A percentile compares a stretch with the other conserved stretches of the same genome.
Conservation (phyloP, 306 rosid species). For the Castanea sativa region DNA sequence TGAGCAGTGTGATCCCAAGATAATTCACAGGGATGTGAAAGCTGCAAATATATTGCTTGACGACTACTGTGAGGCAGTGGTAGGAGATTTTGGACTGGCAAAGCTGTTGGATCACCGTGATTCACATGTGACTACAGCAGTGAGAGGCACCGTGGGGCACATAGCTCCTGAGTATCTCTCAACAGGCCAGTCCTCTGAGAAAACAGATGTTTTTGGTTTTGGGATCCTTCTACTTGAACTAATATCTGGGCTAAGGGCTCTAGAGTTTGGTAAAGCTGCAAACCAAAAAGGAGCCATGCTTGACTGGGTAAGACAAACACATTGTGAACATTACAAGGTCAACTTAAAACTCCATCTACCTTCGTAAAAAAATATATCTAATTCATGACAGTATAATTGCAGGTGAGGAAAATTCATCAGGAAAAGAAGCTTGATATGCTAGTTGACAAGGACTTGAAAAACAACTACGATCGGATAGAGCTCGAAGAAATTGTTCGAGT, state of each 20-base stretch:
- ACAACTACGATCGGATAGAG: slow-evolving; percentile 70
- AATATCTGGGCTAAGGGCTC: slow-evolving; percentile 86
- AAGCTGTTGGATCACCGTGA: slow-evolving; percentile 87
- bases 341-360: not conserved
- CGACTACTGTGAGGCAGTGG: slow-evolving; percentile 88
- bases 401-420: slow-evolving; percentile 87
- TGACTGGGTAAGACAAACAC: slow-evolving; percentile 71
- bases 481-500: slow-evolving; percentile 88
- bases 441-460: slow-evolving; percentile 75
- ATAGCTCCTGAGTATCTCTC: slow-evolving; percentile 98
- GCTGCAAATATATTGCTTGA: slow-evolving; percentile 96
- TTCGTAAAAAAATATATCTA: not conserved
- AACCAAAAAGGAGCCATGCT: slow-evolving; percentile 95
- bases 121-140: slow-evolving; percentile 95
- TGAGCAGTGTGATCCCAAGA: slow-evolving; percentile 98
- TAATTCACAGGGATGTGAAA: slow-evolving; percentile 94
- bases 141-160: slow-evolving; percentile 97
- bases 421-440: slow-evolving; percentile 82
- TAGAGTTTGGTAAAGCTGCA: slow-evolving; percentile 87
- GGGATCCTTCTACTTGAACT: slow-evolving; percentile 91
- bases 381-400: slow-evolving; percentile 18
- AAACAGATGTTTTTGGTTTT: slow-evolving; percentile 95
- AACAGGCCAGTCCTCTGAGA: slow-evolving; percentile 97
- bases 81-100: slow-evolving; percentile 96
- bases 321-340: not conserved